phyloP scores from a whole-genome alignment of 805 yeast genomes.

The Kregervanrija delftensis region DNA sequence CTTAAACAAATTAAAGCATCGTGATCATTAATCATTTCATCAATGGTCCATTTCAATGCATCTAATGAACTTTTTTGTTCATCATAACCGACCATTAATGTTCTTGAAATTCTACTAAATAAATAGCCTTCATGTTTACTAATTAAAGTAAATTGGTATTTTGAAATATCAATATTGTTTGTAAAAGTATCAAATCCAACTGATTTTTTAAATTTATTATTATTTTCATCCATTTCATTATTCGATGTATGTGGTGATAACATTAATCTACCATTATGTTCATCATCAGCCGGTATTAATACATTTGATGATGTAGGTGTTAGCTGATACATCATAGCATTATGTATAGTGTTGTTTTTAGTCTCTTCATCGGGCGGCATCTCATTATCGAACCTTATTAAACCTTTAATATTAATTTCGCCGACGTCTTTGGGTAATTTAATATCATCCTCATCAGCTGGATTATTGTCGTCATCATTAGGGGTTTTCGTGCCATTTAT shows the following conservation, averaged over 20 bases:
- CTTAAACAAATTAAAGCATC: conserved; percentile 40
- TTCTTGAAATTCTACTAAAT: conserved; percentile 31
- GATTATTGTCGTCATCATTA: conserved; percentile 2
- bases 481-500: background rate
- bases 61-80: conserved; percentile 32
- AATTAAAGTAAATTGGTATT: conserved; percentile 30
- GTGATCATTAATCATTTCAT: conserved; percentile 36
- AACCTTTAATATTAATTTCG: conserved; percentile 10
- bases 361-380: conserved; percentile 22
- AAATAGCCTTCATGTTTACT: conserved; percentile 31
- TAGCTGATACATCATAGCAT: conserved; percentile 24
- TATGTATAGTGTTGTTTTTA: conserved; percentile 22
- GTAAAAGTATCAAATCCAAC: conserved; percentile 38
- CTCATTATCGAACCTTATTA: conserved; percentile 13
- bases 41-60: conserved; percentile 40
- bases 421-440: conserved; percentile 11
- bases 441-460: conserved; percentile 1
- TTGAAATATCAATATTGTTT: conserved; percentile 24
- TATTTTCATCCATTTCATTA: background rate
- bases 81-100: conserved; percentile 39
- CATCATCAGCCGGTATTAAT: background rate
- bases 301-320: no score
- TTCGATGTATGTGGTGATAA: conserved; percentile 1
- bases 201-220: conserved; percentile 22
- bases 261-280: background rate